phyloP scores from a whole-genome alignment of 106 monocot genomes.

The Dendrobium huoshanense region DNA sequence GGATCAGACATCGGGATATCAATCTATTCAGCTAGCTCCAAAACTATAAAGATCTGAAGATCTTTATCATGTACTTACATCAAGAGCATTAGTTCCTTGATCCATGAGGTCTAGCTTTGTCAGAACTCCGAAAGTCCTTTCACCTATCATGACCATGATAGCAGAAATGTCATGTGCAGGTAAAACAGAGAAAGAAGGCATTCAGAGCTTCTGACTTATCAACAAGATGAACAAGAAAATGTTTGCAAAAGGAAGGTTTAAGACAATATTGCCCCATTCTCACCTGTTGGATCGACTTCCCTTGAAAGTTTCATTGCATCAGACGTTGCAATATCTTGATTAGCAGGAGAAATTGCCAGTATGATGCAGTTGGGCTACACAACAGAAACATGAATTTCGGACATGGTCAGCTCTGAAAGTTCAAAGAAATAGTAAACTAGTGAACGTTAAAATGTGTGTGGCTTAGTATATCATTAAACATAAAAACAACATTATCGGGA shows the following conservation, averaged over 20 bases:
- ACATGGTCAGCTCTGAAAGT: background rate
- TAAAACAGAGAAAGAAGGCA: background rate
- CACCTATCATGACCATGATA: slow-evolving; percentile 28
- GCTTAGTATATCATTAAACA: background rate
- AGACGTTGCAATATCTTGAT: slow-evolving; percentile 87
- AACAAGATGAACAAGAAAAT: background rate
- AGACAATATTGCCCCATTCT: background rate
- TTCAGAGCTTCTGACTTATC: background rate
- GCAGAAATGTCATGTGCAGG: background rate
- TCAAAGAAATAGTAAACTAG: background rate
- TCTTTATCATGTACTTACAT: slow-evolving; percentile 35
- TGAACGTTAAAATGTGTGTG: background rate
- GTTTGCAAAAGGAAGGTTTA: background rate
- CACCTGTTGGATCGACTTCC: slow-evolving; percentile 80
- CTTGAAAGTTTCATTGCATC: slow-evolving; percentile 78
- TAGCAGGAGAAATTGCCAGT: slow-evolving; percentile 80
- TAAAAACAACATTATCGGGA: background rate
- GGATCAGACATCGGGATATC: background rate
- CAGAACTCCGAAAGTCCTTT: slow-evolving; percentile 79
- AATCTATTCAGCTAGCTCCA: too few species aligned
- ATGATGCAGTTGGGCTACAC: slow-evolving; percentile 70
- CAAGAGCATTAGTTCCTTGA: slow-evolving; percentile 80
- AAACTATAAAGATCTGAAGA: background rate
- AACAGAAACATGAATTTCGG: slow-evolving; percentile 4
- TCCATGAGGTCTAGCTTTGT: slow-evolving; percentile 87